These are phyloP conservation scores for Ceratobasidium sp. DNA, from an alignment of 1,284 basidiomycete species.

Conservation along the genomic window DNA sequence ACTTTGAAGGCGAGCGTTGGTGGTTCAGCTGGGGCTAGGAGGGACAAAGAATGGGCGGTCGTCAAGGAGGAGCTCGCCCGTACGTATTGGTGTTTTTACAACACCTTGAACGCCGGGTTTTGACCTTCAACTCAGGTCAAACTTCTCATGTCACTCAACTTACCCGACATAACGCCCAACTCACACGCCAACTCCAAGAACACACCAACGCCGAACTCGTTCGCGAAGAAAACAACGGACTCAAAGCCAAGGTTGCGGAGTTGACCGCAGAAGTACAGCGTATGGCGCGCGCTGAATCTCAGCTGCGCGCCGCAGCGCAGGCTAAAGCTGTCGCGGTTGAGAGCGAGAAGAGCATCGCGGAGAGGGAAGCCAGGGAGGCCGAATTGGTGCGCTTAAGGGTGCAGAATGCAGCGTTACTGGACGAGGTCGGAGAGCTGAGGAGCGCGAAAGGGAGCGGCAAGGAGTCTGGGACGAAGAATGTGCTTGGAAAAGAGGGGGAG, in stretches of 20 bases:
- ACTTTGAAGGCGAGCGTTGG: constrained; percentile 61
- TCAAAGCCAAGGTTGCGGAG: constrained; percentile 53
- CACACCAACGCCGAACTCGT: constrained; percentile 70
- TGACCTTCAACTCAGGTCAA: constrained; percentile 12
- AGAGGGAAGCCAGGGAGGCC: constrained; percentile 69
- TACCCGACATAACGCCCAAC: constrained; percentile 38
- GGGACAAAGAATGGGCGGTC: constrained; percentile 54
- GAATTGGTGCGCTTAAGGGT: constrained; percentile 70
- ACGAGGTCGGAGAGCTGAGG: constrained; percentile 63
- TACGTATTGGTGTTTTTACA: constrained; percentile 7
- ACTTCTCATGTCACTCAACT: constrained; percentile 43
- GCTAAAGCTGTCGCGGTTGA: constrained; percentile 56
- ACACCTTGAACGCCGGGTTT: background rate
- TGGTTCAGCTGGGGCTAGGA: constrained; percentile 66
- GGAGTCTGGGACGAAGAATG: constrained; percentile 73
- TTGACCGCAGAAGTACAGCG: constrained; percentile 37
- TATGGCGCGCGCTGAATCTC: constrained; percentile 32
- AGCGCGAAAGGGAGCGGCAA: constrained; percentile 58
- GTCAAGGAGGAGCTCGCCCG: constrained; percentile 42
- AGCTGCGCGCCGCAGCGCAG: constrained; percentile 5
- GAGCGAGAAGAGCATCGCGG: constrained; percentile 61
- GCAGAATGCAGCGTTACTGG: constrained; percentile 69
- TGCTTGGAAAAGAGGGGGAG: constrained; percentile 65
- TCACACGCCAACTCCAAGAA: constrained; percentile 39
- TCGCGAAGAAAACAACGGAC: constrained; percentile 76